Conservation (phyloP, 257 asterid genomes). For the Pogostemon cablin region DNA sequence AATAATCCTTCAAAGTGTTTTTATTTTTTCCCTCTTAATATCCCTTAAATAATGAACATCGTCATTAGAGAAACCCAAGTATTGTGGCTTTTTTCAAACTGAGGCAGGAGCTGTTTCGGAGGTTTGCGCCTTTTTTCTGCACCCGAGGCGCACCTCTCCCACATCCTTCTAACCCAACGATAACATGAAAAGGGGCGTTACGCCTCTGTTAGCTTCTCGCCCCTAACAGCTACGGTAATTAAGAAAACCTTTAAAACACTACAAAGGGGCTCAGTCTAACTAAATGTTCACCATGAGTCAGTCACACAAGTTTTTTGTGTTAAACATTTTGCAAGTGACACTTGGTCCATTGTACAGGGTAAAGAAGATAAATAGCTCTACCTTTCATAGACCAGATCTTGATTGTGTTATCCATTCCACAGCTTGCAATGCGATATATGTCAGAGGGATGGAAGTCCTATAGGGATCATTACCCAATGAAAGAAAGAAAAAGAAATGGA, state of each 20-base stretch:
- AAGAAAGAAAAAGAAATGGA: constrained; percentile 17
- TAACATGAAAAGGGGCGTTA: too few species aligned
- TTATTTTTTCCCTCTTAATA: too few species aligned
- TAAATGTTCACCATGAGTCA: background rate
- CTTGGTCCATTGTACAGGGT: constrained; percentile 20
- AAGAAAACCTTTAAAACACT: background rate
- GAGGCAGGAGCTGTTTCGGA: too few species aligned
- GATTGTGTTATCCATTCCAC: constrained; percentile 99
- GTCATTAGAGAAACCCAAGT: too few species aligned
- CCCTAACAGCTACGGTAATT: background rate
- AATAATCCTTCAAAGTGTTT: too few species aligned
- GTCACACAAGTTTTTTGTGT: background rate
- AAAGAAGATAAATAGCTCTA: constrained; percentile 26
- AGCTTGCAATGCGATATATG: constrained; percentile 87
- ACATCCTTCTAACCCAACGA: too few species aligned
- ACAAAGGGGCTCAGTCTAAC: background rate
- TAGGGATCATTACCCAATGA: constrained; percentile 29
- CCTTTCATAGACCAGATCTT: constrained; percentile 99
- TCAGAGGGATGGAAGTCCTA: constrained; percentile 99
- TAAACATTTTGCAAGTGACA: constrained; percentile 5
- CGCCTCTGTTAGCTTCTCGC: too few species aligned
- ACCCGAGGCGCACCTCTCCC: too few species aligned
- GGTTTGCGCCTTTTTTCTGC: too few species aligned
- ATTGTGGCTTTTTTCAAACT: too few species aligned
- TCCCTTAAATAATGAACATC: too few species aligned